Evolutionary conservation across 805 yeast species (phyloP).

Genomic region (Jamesozyma gamospora): DNA sequence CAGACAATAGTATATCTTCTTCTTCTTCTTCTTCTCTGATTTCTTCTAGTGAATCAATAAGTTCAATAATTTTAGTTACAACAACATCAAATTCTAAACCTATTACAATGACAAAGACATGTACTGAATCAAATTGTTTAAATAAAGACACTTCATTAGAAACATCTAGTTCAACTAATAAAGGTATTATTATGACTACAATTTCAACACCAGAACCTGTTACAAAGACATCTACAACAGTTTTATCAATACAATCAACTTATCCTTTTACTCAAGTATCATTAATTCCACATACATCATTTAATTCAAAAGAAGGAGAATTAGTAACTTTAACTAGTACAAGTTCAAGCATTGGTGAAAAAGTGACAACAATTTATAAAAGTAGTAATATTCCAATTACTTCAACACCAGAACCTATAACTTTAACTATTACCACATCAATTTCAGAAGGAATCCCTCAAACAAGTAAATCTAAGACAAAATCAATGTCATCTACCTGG

Average conservation of each 20-base stretch:
- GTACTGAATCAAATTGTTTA: slow-evolving; percentile 4
- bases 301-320: slow-evolving; percentile 3
- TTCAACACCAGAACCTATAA: slow-evolving; percentile 2
- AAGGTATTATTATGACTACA: not conserved
- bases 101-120: slow-evolving; percentile 1
- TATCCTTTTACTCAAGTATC: slow-evolving; percentile 6
- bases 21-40: too few species aligned
- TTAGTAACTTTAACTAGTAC: slow-evolving; percentile 9
- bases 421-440: not conserved
- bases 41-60: too few species aligned
- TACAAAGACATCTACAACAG: not conserved
- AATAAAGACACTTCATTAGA: not conserved
- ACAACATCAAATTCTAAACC: slow-evolving; percentile 1
- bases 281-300: not conserved
- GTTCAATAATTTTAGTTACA: slow-evolving; percentile 2
- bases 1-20: not conserved
- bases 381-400: slow-evolving; percentile 3
- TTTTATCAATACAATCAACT: slow-evolving; percentile 5
- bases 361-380: slow-evolving; percentile 6
- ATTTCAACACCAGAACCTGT: not conserved
- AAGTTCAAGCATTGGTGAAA: slow-evolving; percentile 1
- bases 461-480: not conserved
- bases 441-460: not conserved
- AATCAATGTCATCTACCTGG: not conserved
- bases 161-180: not conserved